Conservation (phyloP, 2,329 filamentous ascomycete species). For the Colletotrichum liriopes region DNA sequence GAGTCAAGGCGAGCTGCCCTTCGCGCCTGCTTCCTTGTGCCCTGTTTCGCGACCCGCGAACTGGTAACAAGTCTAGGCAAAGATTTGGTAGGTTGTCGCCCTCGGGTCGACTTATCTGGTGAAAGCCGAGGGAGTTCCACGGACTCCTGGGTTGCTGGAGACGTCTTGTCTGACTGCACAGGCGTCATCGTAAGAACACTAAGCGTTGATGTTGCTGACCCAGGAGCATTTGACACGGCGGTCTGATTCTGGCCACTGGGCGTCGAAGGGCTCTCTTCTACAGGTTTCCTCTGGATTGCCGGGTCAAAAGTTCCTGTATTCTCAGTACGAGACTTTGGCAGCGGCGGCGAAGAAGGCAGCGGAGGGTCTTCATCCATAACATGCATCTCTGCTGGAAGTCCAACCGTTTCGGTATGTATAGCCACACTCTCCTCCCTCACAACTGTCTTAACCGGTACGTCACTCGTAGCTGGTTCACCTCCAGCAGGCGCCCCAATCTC, state of each 20-base stretch:
- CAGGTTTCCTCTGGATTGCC: not conserved
- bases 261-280: constrained; percentile 14
- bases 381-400: too few relatives aligned
- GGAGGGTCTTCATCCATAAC: constrained; percentile 1
- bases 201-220: constrained; percentile 57
- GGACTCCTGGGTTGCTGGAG: constrained; percentile 55
- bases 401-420: not conserved
- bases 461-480: not conserved
- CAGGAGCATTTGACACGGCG: constrained; percentile 8
- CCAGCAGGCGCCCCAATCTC: not conserved
- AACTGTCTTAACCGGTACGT: too few relatives aligned
- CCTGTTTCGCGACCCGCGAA: constrained; percentile 36
- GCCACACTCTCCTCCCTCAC: not conserved
- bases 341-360: constrained; percentile 36
- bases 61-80: constrained; percentile 12
- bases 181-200: constrained; percentile 60
- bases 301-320: not conserved
- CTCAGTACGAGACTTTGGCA: not conserved
- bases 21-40: constrained; percentile 41
- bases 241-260: not conserved
- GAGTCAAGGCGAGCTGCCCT: constrained; percentile 53
- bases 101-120: constrained; percentile 20
- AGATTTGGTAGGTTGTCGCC: constrained; percentile 20
- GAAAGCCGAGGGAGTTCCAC: constrained; percentile 35
- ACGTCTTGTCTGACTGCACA: constrained; percentile 53